Conservation (phyloP, 257 asterid species). For the Solanum sejunctum region DNA sequence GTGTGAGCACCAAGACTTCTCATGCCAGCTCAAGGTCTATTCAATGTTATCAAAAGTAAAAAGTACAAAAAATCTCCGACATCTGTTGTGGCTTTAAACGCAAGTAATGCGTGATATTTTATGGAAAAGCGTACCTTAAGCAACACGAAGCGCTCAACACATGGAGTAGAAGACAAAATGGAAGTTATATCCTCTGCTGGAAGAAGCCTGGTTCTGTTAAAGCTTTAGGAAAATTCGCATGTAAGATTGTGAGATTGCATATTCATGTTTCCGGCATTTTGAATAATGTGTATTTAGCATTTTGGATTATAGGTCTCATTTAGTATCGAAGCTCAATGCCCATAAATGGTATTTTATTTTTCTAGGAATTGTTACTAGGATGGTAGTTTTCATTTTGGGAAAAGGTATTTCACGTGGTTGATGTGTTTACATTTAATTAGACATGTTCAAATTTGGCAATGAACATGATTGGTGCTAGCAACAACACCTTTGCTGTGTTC, state of each 20-base stretch:
- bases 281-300: neutral
- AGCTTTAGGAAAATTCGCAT: neutral
- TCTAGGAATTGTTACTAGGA: neutral
- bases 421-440: neutral
- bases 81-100: neutral
- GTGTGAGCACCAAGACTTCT: neutral
- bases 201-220: neutral
- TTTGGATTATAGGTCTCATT: neutral
- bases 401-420: neutral
- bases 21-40: neutral
- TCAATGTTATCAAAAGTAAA: neutral
- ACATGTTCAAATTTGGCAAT: neutral
- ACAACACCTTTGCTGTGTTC: neutral
- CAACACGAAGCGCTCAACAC: neutral
- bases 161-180: neutral
- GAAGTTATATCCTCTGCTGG: neutral
- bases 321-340: neutral
- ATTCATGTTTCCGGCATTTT: neutral
- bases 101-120: no score
- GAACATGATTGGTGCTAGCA: neutral
- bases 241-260: neutral
- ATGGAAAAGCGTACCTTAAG: neutral
- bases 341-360: neutral
- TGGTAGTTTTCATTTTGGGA: neutral
- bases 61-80: neutral